phyloP scores from a whole-genome alignment of 306 rosid genomes.

The Lathyrus tuberosus region DNA sequence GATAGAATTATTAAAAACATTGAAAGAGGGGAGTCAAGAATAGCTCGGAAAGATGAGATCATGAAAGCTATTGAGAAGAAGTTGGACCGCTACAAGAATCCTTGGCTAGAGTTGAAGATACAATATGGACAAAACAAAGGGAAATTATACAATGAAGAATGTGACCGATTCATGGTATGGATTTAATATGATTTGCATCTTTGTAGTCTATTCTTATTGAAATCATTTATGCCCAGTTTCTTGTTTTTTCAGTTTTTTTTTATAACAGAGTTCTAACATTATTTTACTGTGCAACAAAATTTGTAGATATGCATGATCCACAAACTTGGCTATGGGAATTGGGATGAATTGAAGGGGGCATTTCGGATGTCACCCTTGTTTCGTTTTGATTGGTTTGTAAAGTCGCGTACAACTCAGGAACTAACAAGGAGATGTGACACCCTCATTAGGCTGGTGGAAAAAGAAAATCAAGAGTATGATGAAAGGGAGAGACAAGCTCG shows the following conservation, averaged over 20 bases:
- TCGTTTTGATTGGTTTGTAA: constrained; percentile 99
- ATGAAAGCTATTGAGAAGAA: constrained; percentile 99
- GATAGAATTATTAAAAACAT: constrained; percentile 96
- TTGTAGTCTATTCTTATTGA: neutral
- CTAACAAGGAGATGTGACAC: constrained; percentile 98
- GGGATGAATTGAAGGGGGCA: constrained; percentile 98
- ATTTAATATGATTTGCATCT: constrained; percentile 15
- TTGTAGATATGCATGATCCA: constrained; percentile 95
- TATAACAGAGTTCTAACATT: neutral
- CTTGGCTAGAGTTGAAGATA: constrained; percentile 97
- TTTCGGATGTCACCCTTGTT: constrained; percentile 95
- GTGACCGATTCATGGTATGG: constrained; percentile 95
- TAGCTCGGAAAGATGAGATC: constrained; percentile 95
- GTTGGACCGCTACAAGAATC: constrained; percentile 97
- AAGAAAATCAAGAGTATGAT: constrained; percentile 95
- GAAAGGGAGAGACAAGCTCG: constrained; percentile 99
- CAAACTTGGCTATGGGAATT: constrained; percentile 98
- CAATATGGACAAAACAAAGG: constrained; percentile 98
- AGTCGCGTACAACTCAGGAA: constrained; percentile 99
- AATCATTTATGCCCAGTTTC: neutral
- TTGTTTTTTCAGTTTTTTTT: neutral
- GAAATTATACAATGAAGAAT: constrained; percentile 96
- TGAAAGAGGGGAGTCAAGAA: constrained; percentile 98
- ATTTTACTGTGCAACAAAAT: constrained; percentile 7
- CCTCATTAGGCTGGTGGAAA: constrained; percentile 88